Evolutionary conservation across 495 filamentous ascomycete species (phyloP), one percentile per base, ranked within the genome.

Genomic region (Penicillium subrubescens): DNA sequence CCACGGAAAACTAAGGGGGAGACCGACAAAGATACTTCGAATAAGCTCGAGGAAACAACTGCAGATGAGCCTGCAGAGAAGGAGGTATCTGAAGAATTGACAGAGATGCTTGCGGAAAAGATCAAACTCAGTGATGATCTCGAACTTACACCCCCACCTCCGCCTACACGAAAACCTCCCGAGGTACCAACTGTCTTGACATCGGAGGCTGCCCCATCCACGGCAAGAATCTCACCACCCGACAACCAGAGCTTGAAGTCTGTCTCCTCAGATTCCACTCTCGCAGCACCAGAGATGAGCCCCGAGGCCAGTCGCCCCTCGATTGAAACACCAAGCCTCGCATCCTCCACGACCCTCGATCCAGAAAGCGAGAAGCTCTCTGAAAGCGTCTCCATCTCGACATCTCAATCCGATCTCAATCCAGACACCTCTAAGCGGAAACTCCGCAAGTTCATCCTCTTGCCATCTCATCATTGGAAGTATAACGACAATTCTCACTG

Each of bases 361-460:
- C 58, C 48, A 17, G 43, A 57, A 29, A 62, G 58, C 17, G 61
- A 44, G 5, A 44, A 54, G 1, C 37, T 62, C 2, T 67, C 67
- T 35, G 65, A 63, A 39, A 69, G 41, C 19, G 33, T 52, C 12
- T 68, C 71, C 11, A 33, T 64, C 39, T 34, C 65, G 23, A 67
- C 46, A 7, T 55, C 64, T 3, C 19, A 66, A 19, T 64, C 64
- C 12, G 55, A 37, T 44, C 43, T 27, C 8, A 54, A 39, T 21
- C 23, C 54, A 37, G 60, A 63, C 3, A 44, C 46, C 10, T 34
- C 60, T 66, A 81, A 75, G 44, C 77, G 75, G 57, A 84, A 84
- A 65, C 81, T 88, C 61, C 86, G 86, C 53, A 93, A 89, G 61
- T 97, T 97, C 75, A 95, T 93, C 74, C 86, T 89, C 64, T 73